These are phyloP conservation scores for Cutaneotrichosporon sp. DNA, from an alignment of 1,284 basidiomycete genomes.

Conservation along the genomic window DNA sequence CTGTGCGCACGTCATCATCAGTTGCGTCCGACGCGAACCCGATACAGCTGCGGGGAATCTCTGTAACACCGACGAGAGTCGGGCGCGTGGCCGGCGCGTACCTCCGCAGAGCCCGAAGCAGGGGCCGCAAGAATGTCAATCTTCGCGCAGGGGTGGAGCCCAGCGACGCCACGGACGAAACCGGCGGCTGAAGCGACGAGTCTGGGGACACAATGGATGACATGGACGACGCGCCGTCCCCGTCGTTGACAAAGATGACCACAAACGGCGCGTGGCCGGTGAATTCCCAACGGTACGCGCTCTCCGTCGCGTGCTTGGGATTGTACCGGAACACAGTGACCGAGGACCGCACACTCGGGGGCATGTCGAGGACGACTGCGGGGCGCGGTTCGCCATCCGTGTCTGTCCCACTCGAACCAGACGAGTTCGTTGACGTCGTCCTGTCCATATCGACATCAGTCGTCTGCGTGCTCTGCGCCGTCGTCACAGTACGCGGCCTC, in stretches of 20 bases:
- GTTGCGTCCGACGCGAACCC: neutral
- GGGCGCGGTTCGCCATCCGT: neutral
- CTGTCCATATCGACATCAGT: neutral
- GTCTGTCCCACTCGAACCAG: no score
- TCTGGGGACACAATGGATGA: no score
- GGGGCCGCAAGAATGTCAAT: neutral
- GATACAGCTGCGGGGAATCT: neutral
- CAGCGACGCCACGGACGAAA: neutral
- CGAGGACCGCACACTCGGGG: neutral
- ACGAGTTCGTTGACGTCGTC: neutral
- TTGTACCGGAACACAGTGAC: constrained; percentile 2
- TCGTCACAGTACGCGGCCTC: neutral
- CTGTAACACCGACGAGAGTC: neutral
- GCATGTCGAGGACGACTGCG: neutral
- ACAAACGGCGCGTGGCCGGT: neutral
- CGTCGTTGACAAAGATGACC: neutral
- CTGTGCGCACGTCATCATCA: neutral
- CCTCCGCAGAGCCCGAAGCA: neutral
- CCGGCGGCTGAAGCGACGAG: neutral
- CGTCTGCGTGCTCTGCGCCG: neutral
- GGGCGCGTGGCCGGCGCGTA: neutral
- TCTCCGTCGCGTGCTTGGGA: neutral
- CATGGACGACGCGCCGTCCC: neutral
- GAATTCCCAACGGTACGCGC: neutral
- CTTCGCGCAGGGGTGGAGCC: neutral